A percentile compares a stretch with the other conserved stretches of the same genome.
phyloP scores from a whole-genome alignment of 768 basidiomycete species.

The Mrakia blollopis region DNA sequence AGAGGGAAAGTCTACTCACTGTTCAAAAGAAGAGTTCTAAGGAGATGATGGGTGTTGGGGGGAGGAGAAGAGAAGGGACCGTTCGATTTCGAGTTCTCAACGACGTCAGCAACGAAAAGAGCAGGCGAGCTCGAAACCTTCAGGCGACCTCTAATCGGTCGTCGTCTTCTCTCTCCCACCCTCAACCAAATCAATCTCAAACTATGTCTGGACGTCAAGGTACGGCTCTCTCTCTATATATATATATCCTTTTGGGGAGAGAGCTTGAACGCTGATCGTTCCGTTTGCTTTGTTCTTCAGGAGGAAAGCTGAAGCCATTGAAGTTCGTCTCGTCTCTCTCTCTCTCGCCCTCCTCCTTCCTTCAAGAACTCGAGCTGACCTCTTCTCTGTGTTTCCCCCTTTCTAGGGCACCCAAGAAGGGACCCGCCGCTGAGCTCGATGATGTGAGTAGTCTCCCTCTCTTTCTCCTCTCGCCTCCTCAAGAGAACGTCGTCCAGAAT shows the following conservation, averaged over 20 bases:
- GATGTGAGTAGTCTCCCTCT: slow-evolving; percentile 23
- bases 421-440: slow-evolving; percentile 32
- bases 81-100: too few relatives aligned
- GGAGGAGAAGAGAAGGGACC: too few relatives aligned
- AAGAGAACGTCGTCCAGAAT: too few relatives aligned
- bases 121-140: too few relatives aligned
- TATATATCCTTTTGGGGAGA: neutral
- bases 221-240: neutral
- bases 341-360: neutral
- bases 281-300: neutral
- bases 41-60: too few relatives aligned
- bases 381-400: neutral
- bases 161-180: neutral
- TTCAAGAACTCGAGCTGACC: neutral
- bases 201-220: slow-evolving; percentile 36
- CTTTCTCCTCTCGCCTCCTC: neutral
- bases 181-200: neutral
- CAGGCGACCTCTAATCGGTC: too few relatives aligned
- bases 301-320: slow-evolving; percentile 37
- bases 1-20: too few relatives aligned
- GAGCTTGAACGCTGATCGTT: slow-evolving; percentile 8
- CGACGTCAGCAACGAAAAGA: too few relatives aligned
- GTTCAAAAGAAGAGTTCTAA: too few relatives aligned
- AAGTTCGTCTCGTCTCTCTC: slow-evolving; percentile 27
- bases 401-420: slow-evolving; percentile 36